phyloP scores from a whole-genome alignment of 805 yeast species.

The Kluyveromyces wickerhamii region DNA sequence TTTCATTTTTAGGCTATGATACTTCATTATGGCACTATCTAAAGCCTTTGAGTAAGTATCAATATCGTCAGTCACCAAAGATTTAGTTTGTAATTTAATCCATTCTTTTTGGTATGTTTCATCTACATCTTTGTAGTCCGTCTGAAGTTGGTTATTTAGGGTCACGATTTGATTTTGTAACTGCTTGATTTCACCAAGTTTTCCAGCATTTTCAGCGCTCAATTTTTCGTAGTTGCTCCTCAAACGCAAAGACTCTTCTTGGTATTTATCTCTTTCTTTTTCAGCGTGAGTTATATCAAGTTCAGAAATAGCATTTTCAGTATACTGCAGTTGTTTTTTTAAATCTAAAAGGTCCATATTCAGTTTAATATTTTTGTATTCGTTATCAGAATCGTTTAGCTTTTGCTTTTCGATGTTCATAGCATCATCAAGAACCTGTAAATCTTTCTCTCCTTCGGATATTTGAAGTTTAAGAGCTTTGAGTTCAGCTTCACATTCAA shows the following conservation, averaged over 20 bases:
- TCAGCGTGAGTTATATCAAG: constrained; percentile 55
- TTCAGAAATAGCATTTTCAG: constrained; percentile 34
- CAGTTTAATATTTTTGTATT: constrained; percentile 55
- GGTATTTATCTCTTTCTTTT: constrained; percentile 50
- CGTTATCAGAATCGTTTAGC: constrained; percentile 48
- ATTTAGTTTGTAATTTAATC: constrained; percentile 67
- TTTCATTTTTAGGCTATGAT: constrained; percentile 84
- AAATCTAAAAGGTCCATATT: constrained; percentile 52
- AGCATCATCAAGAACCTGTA: constrained; percentile 20
- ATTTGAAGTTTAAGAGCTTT: constrained; percentile 18
- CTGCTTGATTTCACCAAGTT: constrained; percentile 80
- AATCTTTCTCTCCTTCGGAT: constrained; percentile 8
- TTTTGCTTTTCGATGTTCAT: constrained; percentile 34
- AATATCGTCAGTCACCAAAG: constrained; percentile 73
- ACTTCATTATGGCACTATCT: constrained; percentile 89
- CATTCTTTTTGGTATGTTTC: constrained; percentile 57
- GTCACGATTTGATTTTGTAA: constrained; percentile 60
- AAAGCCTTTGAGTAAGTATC: constrained; percentile 75
- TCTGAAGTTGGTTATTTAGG: constrained; percentile 49
- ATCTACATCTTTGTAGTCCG: constrained; percentile 67
- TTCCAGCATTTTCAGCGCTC: constrained; percentile 63
- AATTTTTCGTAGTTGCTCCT: constrained; percentile 42
- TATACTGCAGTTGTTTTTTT: constrained; percentile 31
- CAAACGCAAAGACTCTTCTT: constrained; percentile 45
- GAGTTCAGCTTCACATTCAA: constrained; percentile 17